Percentiles rank a stretch among this genome's conserved stretches.
These are phyloP conservation scores for Lasiodiplodia sp. DNA, from an alignment of 2,329 filamentous ascomycete species.

Conservation along the genomic window DNA sequence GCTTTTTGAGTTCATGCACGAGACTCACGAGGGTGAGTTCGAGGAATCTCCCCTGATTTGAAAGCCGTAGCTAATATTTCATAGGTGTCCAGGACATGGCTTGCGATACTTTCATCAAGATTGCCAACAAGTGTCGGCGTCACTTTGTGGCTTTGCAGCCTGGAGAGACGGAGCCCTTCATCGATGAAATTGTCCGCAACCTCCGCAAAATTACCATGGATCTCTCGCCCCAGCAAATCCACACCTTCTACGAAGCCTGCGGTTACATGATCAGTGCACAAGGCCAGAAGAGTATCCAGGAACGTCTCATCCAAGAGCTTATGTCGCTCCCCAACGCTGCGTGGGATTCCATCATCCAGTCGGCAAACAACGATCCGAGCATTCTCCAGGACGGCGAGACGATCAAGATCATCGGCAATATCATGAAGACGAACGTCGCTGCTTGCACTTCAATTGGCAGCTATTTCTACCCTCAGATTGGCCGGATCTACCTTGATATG, in stretches of 20 bases:
- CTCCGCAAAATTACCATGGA: constrained; percentile 96
- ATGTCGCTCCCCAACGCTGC: constrained; percentile 94
- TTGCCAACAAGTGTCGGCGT: constrained; percentile 95
- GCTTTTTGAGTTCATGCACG: constrained; percentile 99
- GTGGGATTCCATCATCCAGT: constrained; percentile 93
- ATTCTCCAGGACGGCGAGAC: constrained; percentile 92
- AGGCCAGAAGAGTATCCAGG: constrained; percentile 92
- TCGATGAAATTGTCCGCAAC: constrained; percentile 96
- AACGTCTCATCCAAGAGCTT: constrained; percentile 86
- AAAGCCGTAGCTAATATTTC: background rate
- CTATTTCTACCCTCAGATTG: constrained; percentile 98
- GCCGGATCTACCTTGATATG: constrained; percentile 98
- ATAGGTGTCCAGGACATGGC: constrained; percentile 98
- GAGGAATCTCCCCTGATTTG: background rate
- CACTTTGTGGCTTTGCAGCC: constrained; percentile 97
- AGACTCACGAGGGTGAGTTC: constrained; percentile 87
- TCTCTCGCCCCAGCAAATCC: constrained; percentile 93
- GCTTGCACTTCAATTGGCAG: constrained; percentile 94
- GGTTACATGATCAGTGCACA: constrained; percentile 99
- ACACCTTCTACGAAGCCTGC: constrained; percentile 98
- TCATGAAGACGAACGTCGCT: constrained; percentile 99
- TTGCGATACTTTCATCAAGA: constrained; percentile 99
- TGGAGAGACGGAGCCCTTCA: constrained; percentile 93
- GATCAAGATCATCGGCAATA: constrained; percentile 98
- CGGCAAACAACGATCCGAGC: constrained; percentile 82